Evolutionary conservation across 805 yeast species (phyloP).

Genomic region (Ogataea neopini): DNA sequence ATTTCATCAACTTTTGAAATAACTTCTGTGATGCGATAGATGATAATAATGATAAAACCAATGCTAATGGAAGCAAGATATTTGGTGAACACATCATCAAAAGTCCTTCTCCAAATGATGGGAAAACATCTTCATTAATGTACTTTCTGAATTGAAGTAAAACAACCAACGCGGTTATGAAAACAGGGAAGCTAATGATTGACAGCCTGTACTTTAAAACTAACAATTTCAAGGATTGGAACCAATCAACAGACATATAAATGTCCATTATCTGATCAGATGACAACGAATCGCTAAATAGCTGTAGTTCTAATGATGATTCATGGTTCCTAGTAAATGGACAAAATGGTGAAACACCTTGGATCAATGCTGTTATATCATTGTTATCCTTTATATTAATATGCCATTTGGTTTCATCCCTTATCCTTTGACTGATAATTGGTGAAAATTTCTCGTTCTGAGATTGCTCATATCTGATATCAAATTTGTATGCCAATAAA

Average conservation of each 20-base stretch:
- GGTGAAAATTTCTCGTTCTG: conserved; percentile 50
- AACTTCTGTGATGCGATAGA: conserved; percentile 37
- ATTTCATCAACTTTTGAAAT: conserved; percentile 42
- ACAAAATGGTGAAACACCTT: conserved; percentile 64
- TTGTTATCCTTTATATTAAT: conserved; percentile 46
- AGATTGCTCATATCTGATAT: conserved; percentile 32
- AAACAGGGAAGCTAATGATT: conserved; percentile 67
- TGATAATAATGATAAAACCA: conserved; percentile 39
- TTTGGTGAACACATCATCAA: conserved; percentile 35
- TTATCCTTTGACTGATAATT: conserved; percentile 64
- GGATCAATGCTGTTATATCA: conserved; percentile 45
- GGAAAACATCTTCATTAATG: conserved; percentile 39
- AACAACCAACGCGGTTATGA: conserved; percentile 52
- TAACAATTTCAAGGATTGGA: conserved; percentile 63
- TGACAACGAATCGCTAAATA: conserved; percentile 47
- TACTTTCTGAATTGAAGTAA: conserved; percentile 55
- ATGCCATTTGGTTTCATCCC: conserved; percentile 81
- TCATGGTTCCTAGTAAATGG: conserved; percentile 30
- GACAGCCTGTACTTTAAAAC: conserved; percentile 78
- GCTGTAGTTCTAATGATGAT: conserved; percentile 40
- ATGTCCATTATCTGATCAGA: conserved; percentile 41
- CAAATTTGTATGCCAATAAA: conserved; percentile 50
- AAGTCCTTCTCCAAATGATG: conserved; percentile 50
- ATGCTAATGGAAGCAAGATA: conserved; percentile 29
- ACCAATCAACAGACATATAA: conserved; percentile 49